phyloP scores from a whole-genome alignment of 306 rosid species.

The Pyrus bretschneideri region DNA sequence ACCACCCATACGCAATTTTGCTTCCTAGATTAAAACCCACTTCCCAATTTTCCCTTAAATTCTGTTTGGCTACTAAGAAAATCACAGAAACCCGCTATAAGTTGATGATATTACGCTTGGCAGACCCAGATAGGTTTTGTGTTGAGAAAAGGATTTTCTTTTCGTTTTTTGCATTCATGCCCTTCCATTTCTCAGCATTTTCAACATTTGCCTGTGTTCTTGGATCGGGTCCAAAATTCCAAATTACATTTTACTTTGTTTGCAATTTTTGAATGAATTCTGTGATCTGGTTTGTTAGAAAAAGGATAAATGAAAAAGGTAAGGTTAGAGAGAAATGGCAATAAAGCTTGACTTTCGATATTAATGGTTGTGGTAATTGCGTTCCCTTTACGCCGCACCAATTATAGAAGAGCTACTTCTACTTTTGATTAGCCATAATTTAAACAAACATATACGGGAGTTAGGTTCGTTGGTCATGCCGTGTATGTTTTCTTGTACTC shows the following conservation, averaged over 20 bases:
- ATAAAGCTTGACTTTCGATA: neutral
- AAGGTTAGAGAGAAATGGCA: neutral
- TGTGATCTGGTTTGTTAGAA: neutral
- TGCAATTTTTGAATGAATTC: neutral
- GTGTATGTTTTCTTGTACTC: rapidly evolving
- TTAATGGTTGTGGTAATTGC: neutral
- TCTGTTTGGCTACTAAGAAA: neutral
- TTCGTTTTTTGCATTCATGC: neutral
- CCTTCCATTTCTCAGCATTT: neutral
- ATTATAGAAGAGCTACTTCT: neutral
- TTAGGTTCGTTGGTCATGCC: neutral
- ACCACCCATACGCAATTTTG: neutral
- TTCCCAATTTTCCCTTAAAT: neutral
- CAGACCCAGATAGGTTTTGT: neutral
- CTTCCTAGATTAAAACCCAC: neutral
- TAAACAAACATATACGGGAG: neutral
- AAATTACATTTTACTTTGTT: neutral
- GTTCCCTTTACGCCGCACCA: conserved; percentile 1
- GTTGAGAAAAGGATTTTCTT: neutral
- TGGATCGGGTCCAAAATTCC: neutral
- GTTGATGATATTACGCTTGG: neutral
- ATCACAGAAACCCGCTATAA: neutral
- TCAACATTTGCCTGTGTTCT: neutral
- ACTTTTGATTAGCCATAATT: neutral
- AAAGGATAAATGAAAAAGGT: neutral